Evolutionary conservation across 345 rosid species (phyloP), one percentile per base, ranked within the genome.

Genomic region (Eucalyptus melliodora): DNA sequence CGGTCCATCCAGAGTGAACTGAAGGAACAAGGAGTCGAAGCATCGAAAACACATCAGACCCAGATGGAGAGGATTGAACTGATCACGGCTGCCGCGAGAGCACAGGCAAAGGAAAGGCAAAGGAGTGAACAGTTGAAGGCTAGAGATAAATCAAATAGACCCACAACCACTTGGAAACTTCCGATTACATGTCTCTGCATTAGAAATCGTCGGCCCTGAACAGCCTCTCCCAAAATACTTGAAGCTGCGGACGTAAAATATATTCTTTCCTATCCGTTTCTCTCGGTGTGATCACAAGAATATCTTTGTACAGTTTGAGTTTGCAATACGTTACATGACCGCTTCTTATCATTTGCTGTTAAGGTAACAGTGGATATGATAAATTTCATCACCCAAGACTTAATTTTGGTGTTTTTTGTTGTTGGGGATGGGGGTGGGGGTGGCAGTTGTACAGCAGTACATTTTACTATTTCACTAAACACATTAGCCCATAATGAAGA

Each of bases 21-120:
- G 80, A 93, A 94, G 90, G 44, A 11, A 89, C 90, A 26, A 87
- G 92, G 93, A 92, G 7, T 59, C 82, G 93, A 92, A 91, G 95
- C 95, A 10, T 80, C 89, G 85, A 89, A 90, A 88, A 92, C 91
- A 19, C 96, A 90, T 67, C 87, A 11, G 37, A 90, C 88, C 3
- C 93, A 95, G 37, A 91, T 90, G 89, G 95, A 92, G 50, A 62
- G 91, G 47, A 93, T 95, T 47, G 92, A 88, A 47, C 89, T 90
- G 90, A 93, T 95, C 19, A 94, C 91, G 59, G 96, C 81, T 45
- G 96, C 88, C 56, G 97, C 98, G 88, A 95, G 92, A 90, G 94
- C 92, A 86, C 91, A 92, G 91, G 96, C 96, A 69, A 89, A 88
- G 87, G 94, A 95, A 88, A 96, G 92, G 89, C 91, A 89, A 80